These are phyloP conservation scores for Calocybe cyanea DNA, from an alignment of 768 basidiomycete genomes.

Conservation along the genomic window DNA sequence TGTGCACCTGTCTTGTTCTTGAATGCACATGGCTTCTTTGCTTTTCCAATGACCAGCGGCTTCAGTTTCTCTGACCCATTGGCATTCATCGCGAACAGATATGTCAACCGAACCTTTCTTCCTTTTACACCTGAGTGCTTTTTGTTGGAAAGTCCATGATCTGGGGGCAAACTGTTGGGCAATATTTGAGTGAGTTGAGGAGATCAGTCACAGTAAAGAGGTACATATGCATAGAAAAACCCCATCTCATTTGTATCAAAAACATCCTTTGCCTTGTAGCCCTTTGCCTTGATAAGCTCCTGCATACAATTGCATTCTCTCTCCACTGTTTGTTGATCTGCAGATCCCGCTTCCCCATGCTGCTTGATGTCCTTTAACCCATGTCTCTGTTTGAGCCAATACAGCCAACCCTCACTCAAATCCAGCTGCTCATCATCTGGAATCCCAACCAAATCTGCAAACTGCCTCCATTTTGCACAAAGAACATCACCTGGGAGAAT, in stretches of 20 bases:
- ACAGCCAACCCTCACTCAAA: constrained; percentile 33
- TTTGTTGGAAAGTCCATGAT: constrained; percentile 23
- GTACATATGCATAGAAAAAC: constrained; percentile 21
- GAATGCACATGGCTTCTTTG: constrained; percentile 24
- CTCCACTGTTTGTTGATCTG: constrained; percentile 18
- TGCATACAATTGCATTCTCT: constrained; percentile 21
- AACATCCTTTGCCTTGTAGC: constrained; percentile 25
- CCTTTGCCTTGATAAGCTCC: constrained; percentile 22
- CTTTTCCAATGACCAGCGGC: constrained; percentile 20
- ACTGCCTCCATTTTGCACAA: constrained; percentile 27
- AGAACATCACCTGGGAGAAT: constrained; percentile 32
- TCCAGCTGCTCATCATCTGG: constrained; percentile 31
- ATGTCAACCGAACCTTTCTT: constrained; percentile 27
- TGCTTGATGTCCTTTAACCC: constrained; percentile 22
- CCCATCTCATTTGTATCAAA: constrained; percentile 35
- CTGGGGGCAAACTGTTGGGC: constrained; percentile 27
- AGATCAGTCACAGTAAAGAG: background rate
- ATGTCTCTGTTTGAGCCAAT: constrained; percentile 19
- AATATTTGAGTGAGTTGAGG: background rate
- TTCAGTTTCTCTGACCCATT: constrained; percentile 27
- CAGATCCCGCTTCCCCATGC: constrained; percentile 33
- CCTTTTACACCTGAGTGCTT: constrained; percentile 27
- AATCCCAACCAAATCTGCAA: constrained; percentile 29
- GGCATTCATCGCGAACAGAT: constrained; percentile 30
- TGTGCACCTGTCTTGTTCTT: constrained; percentile 22